Evolutionary conservation across 805 yeast species (phyloP).

Genomic region (Maudiozyma barnettii): DNA sequence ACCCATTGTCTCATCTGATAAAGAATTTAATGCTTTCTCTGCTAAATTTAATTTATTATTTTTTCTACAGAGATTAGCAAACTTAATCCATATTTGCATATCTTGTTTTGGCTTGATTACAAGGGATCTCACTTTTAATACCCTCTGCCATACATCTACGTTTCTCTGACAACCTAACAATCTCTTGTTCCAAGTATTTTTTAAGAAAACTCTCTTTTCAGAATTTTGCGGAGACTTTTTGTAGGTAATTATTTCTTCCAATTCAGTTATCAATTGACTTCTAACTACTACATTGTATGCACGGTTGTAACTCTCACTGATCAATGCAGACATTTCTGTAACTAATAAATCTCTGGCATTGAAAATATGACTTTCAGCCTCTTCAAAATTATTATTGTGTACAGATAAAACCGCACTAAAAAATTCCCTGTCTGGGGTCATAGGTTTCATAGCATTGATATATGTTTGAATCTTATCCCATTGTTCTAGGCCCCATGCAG

Average conservation of each 20-base stretch:
- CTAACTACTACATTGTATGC: slow-evolving; percentile 94
- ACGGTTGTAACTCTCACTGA: slow-evolving; percentile 87
- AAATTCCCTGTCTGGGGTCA: slow-evolving; percentile 88
- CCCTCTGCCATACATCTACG: slow-evolving; percentile 95
- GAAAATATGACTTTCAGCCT: slow-evolving; percentile 65
- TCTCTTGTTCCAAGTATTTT: slow-evolving; percentile 87
- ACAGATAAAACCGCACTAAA: slow-evolving; percentile 79
- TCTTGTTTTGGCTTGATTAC: slow-evolving; percentile 94
- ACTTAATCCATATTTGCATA: slow-evolving; percentile 95
- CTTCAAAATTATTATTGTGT: slow-evolving; percentile 74
- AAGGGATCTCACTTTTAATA: slow-evolving; percentile 81
- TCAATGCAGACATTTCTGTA: slow-evolving; percentile 86
- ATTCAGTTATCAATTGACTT: slow-evolving; percentile 91
- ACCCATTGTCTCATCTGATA: slow-evolving; percentile 49
- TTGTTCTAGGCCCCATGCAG: slow-evolving; percentile 94
- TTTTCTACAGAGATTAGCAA: slow-evolving; percentile 89
- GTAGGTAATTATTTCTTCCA: slow-evolving; percentile 86
- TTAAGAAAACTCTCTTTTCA: slow-evolving; percentile 63
- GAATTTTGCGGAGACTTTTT: slow-evolving; percentile 74
- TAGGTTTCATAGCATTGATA: slow-evolving; percentile 78
- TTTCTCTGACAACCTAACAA: slow-evolving; percentile 86
- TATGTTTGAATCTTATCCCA: slow-evolving; percentile 94
- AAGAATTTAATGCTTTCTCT: slow-evolving; percentile 73
- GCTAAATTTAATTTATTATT: slow-evolving; percentile 85
- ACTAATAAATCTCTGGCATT: slow-evolving; percentile 82